Conservation (phyloP, 2,329 filamentous ascomycete species). For the Phyllachora maydis region DNA sequence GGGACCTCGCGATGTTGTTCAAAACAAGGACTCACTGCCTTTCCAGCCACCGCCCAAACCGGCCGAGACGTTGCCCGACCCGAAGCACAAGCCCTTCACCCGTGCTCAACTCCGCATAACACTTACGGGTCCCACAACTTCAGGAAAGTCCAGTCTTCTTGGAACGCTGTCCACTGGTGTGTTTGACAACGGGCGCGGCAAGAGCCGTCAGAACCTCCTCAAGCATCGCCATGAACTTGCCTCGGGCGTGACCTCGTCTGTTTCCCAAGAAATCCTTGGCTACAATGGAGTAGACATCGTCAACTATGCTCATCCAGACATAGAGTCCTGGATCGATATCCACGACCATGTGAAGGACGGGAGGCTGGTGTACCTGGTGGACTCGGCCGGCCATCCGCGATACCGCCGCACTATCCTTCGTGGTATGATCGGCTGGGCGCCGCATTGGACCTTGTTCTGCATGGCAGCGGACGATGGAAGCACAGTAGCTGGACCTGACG, state of each 20-base stretch:
- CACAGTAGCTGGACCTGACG: too few relatives aligned
- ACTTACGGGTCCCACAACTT: slow-evolving; percentile 71
- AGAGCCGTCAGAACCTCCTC: slow-evolving; percentile 68
- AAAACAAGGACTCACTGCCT: slow-evolving; percentile 1
- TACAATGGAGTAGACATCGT: slow-evolving; percentile 45
- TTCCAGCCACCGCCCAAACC: slow-evolving; percentile 1
- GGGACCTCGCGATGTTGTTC: slow-evolving; percentile 8
- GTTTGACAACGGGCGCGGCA: slow-evolving; percentile 80
- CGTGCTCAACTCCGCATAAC: slow-evolving; percentile 70
- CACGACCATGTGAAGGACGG: slow-evolving; percentile 57
- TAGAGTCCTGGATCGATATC: slow-evolving; percentile 88
- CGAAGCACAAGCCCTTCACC: slow-evolving; percentile 23
- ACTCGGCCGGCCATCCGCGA: slow-evolving; percentile 78
- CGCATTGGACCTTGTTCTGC: slow-evolving; percentile 82
- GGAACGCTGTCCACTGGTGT: slow-evolving; percentile 76
- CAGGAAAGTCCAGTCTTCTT: slow-evolving; percentile 79
- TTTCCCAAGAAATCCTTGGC: slow-evolving; percentile 83
- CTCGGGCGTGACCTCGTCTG: slow-evolving; percentile 82
- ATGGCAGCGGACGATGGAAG: slow-evolving; percentile 55
- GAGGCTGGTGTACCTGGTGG: slow-evolving; percentile 70
- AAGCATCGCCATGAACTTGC: slow-evolving; percentile 87
- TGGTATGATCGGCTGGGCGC: slow-evolving; percentile 85
- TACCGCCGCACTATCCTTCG: slow-evolving; percentile 78
- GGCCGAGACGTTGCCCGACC: slow-evolving; percentile 4
- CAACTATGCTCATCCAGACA: slow-evolving; percentile 72